Evolutionary conservation across 139 green algal species (phyloP).

Genomic region (Chlorella sorokiniana): DNA sequence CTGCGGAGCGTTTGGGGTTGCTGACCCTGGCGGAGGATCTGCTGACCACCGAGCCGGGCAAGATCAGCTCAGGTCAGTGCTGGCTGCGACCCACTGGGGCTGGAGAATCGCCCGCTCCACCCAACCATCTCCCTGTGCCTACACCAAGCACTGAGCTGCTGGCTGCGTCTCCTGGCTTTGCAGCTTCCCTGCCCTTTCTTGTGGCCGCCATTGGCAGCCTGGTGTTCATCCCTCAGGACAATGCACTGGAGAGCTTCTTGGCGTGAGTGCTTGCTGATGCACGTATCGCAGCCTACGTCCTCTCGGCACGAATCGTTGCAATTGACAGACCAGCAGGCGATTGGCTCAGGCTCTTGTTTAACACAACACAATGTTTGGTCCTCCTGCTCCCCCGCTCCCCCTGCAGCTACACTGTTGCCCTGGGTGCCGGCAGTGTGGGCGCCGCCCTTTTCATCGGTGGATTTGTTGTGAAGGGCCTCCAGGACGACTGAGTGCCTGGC

Average conservation of each 20-base stretch:
- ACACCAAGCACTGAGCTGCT: background rate
- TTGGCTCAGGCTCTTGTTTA: too few species aligned
- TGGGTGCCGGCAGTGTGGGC: constrained; percentile 14
- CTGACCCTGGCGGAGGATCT: constrained; percentile 50
- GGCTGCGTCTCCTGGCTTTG: background rate
- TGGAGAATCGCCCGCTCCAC: too few species aligned
- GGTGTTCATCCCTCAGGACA: constrained; percentile 57
- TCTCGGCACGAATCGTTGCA: background rate
- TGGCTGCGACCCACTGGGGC: background rate
- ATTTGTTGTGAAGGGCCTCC: constrained; percentile 54
- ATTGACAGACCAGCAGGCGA: too few species aligned
- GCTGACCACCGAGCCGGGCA: constrained; percentile 52
- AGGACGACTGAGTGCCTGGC: constrained; percentile 42
- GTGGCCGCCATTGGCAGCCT: constrained; percentile 36
- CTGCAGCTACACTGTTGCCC: constrained; percentile 34
- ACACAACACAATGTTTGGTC: background rate
- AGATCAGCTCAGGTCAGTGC: constrained; percentile 42
- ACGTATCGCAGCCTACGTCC: background rate
- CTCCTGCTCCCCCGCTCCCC: background rate
- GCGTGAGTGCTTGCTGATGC: constrained; percentile 13
- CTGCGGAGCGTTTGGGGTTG: constrained; percentile 61
- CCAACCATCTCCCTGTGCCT: too few species aligned
- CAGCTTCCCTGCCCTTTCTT: constrained; percentile 31
- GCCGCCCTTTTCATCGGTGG: constrained; percentile 42
- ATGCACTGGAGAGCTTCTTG: constrained; percentile 24